A percentile compares a stretch with the other conserved stretches of the same genome.
phyloP scores from a whole-genome alignment of 2,329 filamentous ascomycete genomes.

The Hirsutella thompsonii region DNA sequence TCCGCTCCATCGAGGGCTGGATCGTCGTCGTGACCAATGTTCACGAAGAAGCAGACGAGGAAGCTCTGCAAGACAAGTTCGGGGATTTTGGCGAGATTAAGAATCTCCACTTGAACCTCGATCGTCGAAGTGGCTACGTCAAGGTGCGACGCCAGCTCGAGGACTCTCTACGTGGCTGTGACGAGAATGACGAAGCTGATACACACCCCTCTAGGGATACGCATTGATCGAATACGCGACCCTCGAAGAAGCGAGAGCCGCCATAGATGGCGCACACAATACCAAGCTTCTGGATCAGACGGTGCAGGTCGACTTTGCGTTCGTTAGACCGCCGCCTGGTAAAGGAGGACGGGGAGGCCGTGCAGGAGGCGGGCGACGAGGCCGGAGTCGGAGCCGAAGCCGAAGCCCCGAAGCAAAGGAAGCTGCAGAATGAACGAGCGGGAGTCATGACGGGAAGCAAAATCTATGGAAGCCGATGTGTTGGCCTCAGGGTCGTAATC shows the following conservation, averaged over 20 bases:
- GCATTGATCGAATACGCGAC: slow-evolving; percentile 76
- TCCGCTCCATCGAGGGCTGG: slow-evolving; percentile 82
- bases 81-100: slow-evolving; percentile 78
- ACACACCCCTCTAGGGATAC: slow-evolving; percentile 49
- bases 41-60: slow-evolving; percentile 77
- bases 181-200: neutral
- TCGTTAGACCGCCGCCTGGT: slow-evolving; percentile 63
- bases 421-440: slow-evolving; percentile 12
- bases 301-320: slow-evolving; percentile 71
- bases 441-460: neutral
- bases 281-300: slow-evolving; percentile 73
- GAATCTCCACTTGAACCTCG: slow-evolving; percentile 74
- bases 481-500: slow-evolving; percentile 1
- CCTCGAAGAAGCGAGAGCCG: slow-evolving; percentile 65
- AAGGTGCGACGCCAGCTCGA: slow-evolving; percentile 47
- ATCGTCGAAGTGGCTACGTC: slow-evolving; percentile 72
- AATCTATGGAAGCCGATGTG: slow-evolving; percentile 3
- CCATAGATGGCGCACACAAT: slow-evolving; percentile 66
- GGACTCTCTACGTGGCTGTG: too few species aligned
- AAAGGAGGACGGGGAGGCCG: slow-evolving; percentile 25
- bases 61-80: slow-evolving; percentile 70
- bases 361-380: slow-evolving; percentile 25
- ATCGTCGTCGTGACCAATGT: slow-evolving; percentile 80
- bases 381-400: slow-evolving; percentile 34
- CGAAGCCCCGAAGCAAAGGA: slow-evolving; percentile 30